Conservation (phyloP, 768 basidiomycete genomes). For the Russula emetica region DNA sequence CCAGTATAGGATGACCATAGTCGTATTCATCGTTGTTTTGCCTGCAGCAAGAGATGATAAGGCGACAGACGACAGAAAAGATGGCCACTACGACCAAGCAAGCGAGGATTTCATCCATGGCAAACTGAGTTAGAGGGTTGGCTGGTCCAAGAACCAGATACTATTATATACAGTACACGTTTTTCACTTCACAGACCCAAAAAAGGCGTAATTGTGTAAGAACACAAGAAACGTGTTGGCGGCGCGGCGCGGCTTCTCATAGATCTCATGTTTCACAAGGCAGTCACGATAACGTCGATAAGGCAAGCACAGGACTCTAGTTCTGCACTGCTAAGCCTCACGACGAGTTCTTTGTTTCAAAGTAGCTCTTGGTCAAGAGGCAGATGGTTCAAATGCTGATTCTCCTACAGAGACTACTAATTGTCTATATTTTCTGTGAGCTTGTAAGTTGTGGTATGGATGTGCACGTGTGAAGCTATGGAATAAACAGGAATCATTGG, state of each 20-base stretch:
- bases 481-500: no score
- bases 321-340: no score
- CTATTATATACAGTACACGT: not conserved
- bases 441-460: no score
- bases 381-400: not conserved
- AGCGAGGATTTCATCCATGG: not conserved
- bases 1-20: not conserved
- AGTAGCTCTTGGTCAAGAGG: not conserved
- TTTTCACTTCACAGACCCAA: not conserved
- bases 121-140: not conserved
- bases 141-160: not conserved
- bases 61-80: not conserved
- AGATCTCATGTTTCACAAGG: no score
- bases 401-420: constrained; percentile 26
- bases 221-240: no score
- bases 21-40: not conserved
- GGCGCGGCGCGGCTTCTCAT: no score
- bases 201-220: no score
- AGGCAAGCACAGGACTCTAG: no score
- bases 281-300: no score
- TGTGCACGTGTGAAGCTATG: no score
- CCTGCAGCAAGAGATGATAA: not conserved
- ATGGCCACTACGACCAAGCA: not conserved
- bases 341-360: no score
- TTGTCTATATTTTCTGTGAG: no score